Percentiles rank a stretch among this genome's conserved stretches.
Conservation (phyloP, 1,139 yeast species). For the Taphrina flavorubra region DNA sequence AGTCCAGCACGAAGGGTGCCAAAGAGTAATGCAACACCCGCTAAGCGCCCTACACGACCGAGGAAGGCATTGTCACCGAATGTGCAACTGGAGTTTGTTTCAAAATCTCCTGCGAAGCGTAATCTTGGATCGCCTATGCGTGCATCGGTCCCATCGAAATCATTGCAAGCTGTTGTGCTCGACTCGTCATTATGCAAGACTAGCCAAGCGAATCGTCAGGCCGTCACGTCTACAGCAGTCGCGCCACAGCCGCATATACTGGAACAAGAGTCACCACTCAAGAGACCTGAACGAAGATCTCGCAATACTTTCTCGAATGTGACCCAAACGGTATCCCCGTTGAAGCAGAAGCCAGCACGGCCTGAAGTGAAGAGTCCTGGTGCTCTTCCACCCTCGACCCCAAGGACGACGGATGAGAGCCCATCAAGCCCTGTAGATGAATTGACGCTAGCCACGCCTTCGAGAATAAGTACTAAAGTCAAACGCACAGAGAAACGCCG, state of each 20-base stretch:
- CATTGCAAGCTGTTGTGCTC: not conserved
- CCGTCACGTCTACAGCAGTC: too few species aligned
- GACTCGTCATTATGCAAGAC: not conserved
- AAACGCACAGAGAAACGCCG: not conserved
- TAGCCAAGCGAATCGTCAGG: too few species aligned
- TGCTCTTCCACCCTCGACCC: not conserved
- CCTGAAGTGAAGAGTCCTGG: not conserved
- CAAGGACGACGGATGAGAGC: not conserved
- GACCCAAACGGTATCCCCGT: not conserved
- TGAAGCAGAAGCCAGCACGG: not conserved
- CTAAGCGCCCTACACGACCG: not conserved
- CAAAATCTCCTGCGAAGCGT: slow-evolving; percentile 16
- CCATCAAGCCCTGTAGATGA: not conserved
- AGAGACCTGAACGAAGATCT: not conserved
- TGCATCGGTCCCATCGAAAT: not conserved
- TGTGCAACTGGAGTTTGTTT: not conserved
- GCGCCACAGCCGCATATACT: too few species aligned
- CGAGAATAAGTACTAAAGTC: not conserved
- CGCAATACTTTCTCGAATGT: not conserved
- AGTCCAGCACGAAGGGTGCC: slow-evolving; percentile 25
- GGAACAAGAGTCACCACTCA: not conserved
- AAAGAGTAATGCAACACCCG: slow-evolving; percentile 6
- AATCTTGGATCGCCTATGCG: slow-evolving; percentile 12
- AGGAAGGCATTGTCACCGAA: not conserved
- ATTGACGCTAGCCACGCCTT: not conserved